These are phyloP conservation scores for Citrullus colocynthis DNA, from an alignment of 306 rosid species.

Conservation along the genomic window DNA sequence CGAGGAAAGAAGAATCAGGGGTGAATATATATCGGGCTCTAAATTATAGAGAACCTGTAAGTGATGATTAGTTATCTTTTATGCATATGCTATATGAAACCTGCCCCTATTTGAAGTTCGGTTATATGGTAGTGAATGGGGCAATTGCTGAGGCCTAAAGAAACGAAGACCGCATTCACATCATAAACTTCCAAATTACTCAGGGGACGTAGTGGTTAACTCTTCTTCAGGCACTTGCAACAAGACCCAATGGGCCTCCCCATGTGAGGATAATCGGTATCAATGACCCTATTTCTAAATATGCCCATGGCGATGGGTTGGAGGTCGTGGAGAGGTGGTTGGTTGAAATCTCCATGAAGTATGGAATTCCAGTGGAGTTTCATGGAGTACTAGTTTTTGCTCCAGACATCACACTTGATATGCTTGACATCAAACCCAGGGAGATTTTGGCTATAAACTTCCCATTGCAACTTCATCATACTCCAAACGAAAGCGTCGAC, in stretches of 20 bases:
- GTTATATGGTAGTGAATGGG: constrained; percentile 98
- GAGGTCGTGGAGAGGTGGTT: constrained; percentile 50
- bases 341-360: constrained; percentile 44
- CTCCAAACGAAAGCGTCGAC: constrained; percentile 89
- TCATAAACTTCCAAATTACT: constrained; percentile 86
- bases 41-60: constrained; percentile 73
- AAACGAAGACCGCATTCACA: constrained; percentile 73
- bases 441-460: constrained; percentile 95
- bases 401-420: constrained; percentile 44
- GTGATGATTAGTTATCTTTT: constrained; percentile 71
- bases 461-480: constrained; percentile 87
- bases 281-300: constrained; percentile 58
- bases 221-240: constrained; percentile 95
- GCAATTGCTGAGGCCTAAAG: constrained; percentile 91
- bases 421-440: constrained; percentile 66
- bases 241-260: constrained; percentile 83
- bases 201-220: constrained; percentile 88
- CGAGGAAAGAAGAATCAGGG: constrained; percentile 76
- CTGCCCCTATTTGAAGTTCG: constrained; percentile 87
- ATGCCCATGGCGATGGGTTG: constrained; percentile 78
- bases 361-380: constrained; percentile 70
- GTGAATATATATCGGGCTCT: constrained; percentile 66
- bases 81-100: constrained; percentile 81
- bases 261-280: constrained; percentile 77
- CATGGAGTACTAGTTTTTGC: constrained; percentile 63